phyloP scores from a whole-genome alignment of 1,284 basidiomycete species.

The Naganishia sp. region DNA sequence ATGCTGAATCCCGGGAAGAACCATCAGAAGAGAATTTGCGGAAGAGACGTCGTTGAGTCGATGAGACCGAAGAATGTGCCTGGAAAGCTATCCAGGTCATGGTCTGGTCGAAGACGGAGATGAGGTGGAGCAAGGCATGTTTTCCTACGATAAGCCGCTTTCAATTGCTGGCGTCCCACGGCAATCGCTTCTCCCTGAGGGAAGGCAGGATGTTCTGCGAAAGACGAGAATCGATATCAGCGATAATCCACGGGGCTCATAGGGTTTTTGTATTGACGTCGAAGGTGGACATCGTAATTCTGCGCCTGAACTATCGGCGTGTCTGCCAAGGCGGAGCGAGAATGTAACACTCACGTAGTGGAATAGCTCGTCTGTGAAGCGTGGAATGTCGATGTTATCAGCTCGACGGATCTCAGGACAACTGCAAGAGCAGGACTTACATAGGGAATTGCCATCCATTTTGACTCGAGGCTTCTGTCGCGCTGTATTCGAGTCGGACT shows the following conservation, averaged over 20 bases:
- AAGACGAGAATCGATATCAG: not conserved
- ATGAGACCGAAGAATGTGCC: too few relatives aligned
- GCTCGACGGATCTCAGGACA: not conserved
- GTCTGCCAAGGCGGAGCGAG: not conserved
- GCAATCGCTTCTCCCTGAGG: constrained; percentile 6
- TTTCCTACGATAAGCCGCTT: too few relatives aligned
- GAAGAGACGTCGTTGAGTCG: not conserved
- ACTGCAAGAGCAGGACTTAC: not conserved
- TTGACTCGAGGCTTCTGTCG: constrained; percentile 4
- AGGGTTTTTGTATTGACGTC: not conserved
- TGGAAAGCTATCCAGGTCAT: too few relatives aligned
- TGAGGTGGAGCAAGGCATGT: too few relatives aligned
- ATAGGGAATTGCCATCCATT: constrained; percentile 19
- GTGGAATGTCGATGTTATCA: not conserved
- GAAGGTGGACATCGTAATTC: not conserved
- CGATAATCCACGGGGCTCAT: not conserved
- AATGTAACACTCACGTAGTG: constrained; percentile 18
- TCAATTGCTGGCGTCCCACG: constrained; percentile 1
- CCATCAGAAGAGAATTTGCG: not conserved
- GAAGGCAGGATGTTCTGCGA: constrained; percentile 7
- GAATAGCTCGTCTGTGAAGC: constrained; percentile 11
- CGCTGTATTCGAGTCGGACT: not conserved
- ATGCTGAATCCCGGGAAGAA: not conserved
- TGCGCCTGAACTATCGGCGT: not conserved
- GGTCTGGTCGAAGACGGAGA: too few relatives aligned